Conservation (phyloP, 2,329 filamentous ascomycete species). For the Helminthosporium solani region DNA sequence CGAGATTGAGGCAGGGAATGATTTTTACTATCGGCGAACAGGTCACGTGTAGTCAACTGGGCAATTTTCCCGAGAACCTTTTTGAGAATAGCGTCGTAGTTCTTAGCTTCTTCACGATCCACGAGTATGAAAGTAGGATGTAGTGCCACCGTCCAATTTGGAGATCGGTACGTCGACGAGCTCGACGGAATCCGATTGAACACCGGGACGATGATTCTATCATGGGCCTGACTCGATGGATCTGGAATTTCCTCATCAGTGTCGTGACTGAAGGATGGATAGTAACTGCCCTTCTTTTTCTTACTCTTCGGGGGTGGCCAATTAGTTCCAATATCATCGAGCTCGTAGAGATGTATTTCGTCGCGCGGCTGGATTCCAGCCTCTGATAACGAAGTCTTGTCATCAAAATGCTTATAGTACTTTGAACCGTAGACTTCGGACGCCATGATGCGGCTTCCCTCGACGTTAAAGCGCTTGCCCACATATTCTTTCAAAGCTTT, state of each 20-base stretch:
- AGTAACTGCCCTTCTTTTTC: conserved; percentile 39
- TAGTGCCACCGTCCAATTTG: conserved; percentile 38
- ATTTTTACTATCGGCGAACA: conserved; percentile 56
- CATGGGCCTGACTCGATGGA: conserved; percentile 63
- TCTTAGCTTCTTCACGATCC: conserved; percentile 67
- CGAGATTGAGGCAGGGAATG: conserved; percentile 52
- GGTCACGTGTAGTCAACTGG: conserved; percentile 70
- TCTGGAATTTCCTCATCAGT: conserved; percentile 51
- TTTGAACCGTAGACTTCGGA: conserved; percentile 80
- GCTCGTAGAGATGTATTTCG: conserved; percentile 71
- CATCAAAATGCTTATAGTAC: conserved; percentile 84
- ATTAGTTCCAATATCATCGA: conserved; percentile 79
- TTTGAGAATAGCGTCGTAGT: conserved; percentile 71
- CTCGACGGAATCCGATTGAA: conserved; percentile 57
- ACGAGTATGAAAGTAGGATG: conserved; percentile 72
- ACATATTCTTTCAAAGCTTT: conserved; percentile 65
- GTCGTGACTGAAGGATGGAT: conserved; percentile 45
- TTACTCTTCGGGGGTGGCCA: conserved; percentile 61
- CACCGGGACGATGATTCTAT: conserved; percentile 69
- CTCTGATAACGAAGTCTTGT: conserved; percentile 65
- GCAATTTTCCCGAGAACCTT: conserved; percentile 77
- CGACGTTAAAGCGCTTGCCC: conserved; percentile 56
- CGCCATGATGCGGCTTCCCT: conserved; percentile 66
- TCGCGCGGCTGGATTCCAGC: conserved; percentile 63
- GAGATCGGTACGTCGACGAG: conserved; percentile 32